A percentile compares a stretch with the other conserved stretches of the same genome.
phyloP scores from a whole-genome alignment of 2,329 filamentous ascomycete genomes.

The Ophiognomonia clavigignenti-juglandacearum region DNA sequence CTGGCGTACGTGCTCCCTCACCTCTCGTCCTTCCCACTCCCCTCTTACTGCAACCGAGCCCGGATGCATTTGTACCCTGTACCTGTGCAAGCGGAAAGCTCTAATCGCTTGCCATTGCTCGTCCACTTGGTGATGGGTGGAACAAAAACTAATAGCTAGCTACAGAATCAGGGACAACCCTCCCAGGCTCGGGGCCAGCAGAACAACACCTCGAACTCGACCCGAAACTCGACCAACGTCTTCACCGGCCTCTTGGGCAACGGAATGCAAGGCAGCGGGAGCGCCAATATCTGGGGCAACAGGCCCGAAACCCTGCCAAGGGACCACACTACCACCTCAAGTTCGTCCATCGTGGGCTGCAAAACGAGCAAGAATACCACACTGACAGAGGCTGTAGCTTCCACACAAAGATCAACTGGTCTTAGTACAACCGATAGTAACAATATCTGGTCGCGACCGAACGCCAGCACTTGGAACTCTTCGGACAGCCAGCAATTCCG shows the following conservation, averaged over 20 bases:
- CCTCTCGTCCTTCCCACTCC: background rate
- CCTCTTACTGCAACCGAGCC: background rate
- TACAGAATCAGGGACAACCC: slow-evolving; percentile 13
- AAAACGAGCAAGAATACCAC: background rate
- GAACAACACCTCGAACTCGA: background rate
- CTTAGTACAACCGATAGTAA: slow-evolving; percentile 10
- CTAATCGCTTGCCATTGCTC: background rate
- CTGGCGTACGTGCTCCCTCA: slow-evolving; percentile 11
- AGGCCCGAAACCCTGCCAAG: slow-evolving; percentile 7
- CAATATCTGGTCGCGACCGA: slow-evolving; percentile 10
- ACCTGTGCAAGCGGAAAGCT: too few relatives aligned
- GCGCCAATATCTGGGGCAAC: slow-evolving; percentile 11
- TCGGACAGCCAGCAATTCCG: slow-evolving; percentile 11
- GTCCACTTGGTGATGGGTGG: background rate
- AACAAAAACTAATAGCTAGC: slow-evolving; percentile 5
- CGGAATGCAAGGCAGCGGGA: background rate
- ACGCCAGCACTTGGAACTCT: slow-evolving; percentile 10
- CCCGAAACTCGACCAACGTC: slow-evolving; percentile 7
- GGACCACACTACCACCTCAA: slow-evolving; percentile 4
- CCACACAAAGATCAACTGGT: slow-evolving; percentile 8
- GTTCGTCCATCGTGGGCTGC: slow-evolving; percentile 7
- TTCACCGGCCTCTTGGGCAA: slow-evolving; percentile 6
- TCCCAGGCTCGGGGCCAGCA: slow-evolving; percentile 3
- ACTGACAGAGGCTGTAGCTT: slow-evolving; percentile 9
- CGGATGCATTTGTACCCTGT: too few relatives aligned